These are phyloP conservation scores for Claviceps citrina DNA, from an alignment of 2,329 filamentous ascomycete genomes.

Conservation along the genomic window DNA sequence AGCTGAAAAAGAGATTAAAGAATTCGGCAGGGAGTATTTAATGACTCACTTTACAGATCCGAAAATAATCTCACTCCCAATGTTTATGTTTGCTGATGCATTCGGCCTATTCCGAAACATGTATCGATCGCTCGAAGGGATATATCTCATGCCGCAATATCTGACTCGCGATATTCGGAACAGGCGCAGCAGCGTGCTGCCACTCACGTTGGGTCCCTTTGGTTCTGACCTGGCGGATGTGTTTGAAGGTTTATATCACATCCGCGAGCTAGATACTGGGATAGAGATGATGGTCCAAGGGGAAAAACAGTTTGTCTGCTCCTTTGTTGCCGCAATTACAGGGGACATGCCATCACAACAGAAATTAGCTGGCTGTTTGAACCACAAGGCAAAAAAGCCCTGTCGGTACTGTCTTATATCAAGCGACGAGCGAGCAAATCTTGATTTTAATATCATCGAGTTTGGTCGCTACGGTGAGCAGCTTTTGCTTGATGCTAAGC, in stretches of 20 bases:
- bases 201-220: too few species aligned
- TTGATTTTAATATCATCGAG: background rate
- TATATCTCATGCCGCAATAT: background rate
- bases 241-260: background rate
- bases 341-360: background rate
- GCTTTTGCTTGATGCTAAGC: background rate
- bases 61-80: background rate
- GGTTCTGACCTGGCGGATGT: background rate
- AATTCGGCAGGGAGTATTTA: background rate
- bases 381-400: background rate
- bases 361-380: background rate
- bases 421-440: background rate
- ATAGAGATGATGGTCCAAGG: background rate
- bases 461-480: background rate
- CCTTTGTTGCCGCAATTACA: background rate
- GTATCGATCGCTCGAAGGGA: background rate
- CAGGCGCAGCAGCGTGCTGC: too few species aligned
- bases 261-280: background rate
- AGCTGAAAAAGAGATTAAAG: too few species aligned
- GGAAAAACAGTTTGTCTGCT: background rate
- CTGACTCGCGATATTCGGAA: too few species aligned
- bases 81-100: background rate
- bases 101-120: background rate
- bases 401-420: background rate
- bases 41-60: background rate